A percentile compares a stretch with the other conserved stretches of the same genome.
phyloP scores from a whole-genome alignment of 768 basidiomycete genomes.

The Collybiopsis luxurians region DNA sequence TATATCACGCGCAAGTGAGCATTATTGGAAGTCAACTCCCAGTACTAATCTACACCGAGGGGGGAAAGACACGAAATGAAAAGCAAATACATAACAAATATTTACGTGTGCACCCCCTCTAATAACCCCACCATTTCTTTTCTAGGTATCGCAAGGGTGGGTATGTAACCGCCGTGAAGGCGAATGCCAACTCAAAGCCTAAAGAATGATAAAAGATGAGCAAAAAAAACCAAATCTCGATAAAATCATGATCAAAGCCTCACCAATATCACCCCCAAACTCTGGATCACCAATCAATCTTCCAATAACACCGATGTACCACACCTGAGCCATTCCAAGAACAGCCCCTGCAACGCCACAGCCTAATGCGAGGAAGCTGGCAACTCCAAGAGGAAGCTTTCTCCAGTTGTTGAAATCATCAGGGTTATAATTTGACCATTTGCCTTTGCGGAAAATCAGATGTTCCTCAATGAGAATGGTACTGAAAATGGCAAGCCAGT shows the following conservation, averaged over 20 bases:
- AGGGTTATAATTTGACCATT: conserved; percentile 30
- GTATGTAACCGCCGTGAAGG: conserved; percentile 5
- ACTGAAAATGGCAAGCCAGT: conserved; percentile 50
- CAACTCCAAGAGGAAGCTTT: conserved; percentile 34
- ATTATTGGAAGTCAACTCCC: too few species aligned
- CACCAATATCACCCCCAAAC: conserved; percentile 6
- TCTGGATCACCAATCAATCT: conserved; percentile 14
- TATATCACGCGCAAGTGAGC: too few species aligned
- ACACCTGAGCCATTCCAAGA: conserved; percentile 28
- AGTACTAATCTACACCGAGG: background rate
- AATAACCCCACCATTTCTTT: conserved; percentile 7
- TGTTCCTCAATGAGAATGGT: conserved; percentile 45
- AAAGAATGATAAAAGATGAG: too few species aligned
- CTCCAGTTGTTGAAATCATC: conserved; percentile 28
- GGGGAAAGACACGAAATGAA: too few species aligned
- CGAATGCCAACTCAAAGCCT: background rate
- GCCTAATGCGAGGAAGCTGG: conserved; percentile 27
- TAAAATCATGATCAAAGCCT: too few species aligned
- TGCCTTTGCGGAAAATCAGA: conserved; percentile 40
- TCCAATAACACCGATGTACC: conserved; percentile 23
- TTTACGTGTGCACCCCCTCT: background rate
- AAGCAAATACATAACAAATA: background rate
- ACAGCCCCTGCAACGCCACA: conserved; percentile 33
- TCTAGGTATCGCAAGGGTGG: conserved; percentile 5
- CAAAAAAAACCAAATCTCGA: too few species aligned